These are phyloP conservation scores for Poa pratensis DNA, from an alignment of 176 grass and related monocot species.

Conservation along the genomic window DNA sequence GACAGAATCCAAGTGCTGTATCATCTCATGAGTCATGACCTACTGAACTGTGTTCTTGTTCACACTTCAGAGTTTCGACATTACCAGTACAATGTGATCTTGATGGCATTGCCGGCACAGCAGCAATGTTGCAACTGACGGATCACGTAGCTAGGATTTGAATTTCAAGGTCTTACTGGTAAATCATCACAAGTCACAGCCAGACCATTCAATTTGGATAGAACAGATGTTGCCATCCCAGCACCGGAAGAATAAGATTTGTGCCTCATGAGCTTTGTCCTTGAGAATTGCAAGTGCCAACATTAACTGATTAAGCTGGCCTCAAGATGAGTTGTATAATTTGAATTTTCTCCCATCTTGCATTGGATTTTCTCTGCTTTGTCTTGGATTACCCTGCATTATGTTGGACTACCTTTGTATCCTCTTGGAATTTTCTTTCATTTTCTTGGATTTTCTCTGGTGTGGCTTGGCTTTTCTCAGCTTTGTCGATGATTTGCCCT, in stretches of 20 bases:
- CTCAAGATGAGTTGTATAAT: constrained; percentile 32
- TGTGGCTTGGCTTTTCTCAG: neutral
- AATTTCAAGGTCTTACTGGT: constrained; percentile 22
- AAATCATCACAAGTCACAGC: constrained; percentile 13
- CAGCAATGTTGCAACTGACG: constrained; percentile 10
- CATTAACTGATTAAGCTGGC: constrained; percentile 37
- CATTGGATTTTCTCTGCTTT: constrained; percentile 36
- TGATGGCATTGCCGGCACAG: constrained; percentile 21
- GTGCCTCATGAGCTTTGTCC: constrained; percentile 14
- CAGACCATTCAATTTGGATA: constrained; percentile 24
- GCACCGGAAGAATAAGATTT: constrained; percentile 19
- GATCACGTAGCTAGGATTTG: constrained; percentile 1
- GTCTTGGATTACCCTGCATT: constrained; percentile 26
- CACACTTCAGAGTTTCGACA: neutral
- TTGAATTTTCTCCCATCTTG: constrained; percentile 35
- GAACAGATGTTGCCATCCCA: constrained; percentile 18
- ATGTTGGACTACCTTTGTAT: constrained; percentile 6
- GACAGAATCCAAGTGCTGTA: neutral
- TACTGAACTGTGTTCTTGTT: constrained; percentile 17
- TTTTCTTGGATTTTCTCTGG: constrained; percentile 31
- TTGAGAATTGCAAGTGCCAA: constrained; percentile 12
- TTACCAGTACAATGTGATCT: neutral
- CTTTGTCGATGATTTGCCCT: neutral
- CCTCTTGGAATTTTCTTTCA: constrained; percentile 1
- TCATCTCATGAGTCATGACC: constrained; percentile 23